These are phyloP conservation scores for Zygnema cylindricum DNA, from an alignment of 139 green algal genomes.

Conservation along the genomic window DNA sequence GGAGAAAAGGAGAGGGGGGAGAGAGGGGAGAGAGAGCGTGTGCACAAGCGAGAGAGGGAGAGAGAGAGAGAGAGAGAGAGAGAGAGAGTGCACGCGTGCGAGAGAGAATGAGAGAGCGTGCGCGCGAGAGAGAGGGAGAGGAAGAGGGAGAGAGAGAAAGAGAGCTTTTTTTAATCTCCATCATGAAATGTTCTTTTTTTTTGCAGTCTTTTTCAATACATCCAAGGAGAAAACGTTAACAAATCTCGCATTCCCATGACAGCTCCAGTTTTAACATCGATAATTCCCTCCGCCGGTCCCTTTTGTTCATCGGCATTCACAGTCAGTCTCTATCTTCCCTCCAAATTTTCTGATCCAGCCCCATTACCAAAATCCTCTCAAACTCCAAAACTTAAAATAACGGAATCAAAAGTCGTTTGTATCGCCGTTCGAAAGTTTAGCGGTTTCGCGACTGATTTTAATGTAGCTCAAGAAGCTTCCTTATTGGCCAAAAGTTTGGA, in stretches of 20 bases:
- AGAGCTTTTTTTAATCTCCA: no score
- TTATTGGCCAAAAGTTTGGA: slow-evolving; percentile 33
- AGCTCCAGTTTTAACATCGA: slow-evolving; percentile 49
- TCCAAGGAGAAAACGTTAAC: slow-evolving; percentile 56
- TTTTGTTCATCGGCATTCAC: slow-evolving; percentile 55
- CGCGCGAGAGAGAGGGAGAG: no score
- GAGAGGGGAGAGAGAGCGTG: no score
- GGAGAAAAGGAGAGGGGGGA: no score
- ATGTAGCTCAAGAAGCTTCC: slow-evolving; percentile 38
- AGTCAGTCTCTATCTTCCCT: slow-evolving; percentile 40
- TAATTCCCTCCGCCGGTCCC: slow-evolving; percentile 56
- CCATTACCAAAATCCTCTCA: background rate
- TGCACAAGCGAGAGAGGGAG: no score
- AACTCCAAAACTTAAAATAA: slow-evolving; percentile 7
- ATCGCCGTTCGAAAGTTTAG: slow-evolving; percentile 45
- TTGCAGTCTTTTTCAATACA: slow-evolving; percentile 58
- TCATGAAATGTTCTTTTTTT: background rate
- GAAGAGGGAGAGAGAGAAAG: no score
- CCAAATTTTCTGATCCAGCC: slow-evolving; percentile 29
- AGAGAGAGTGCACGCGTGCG: no score
- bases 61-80: no score
- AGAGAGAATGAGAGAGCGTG: no score
- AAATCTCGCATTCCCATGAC: slow-evolving; percentile 41
- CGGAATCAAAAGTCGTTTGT: background rate
- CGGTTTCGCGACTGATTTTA: slow-evolving; percentile 51